Base-by-base conservation (phyloP, 352 stramenopile species). In the Bremia lactucae region DNA sequence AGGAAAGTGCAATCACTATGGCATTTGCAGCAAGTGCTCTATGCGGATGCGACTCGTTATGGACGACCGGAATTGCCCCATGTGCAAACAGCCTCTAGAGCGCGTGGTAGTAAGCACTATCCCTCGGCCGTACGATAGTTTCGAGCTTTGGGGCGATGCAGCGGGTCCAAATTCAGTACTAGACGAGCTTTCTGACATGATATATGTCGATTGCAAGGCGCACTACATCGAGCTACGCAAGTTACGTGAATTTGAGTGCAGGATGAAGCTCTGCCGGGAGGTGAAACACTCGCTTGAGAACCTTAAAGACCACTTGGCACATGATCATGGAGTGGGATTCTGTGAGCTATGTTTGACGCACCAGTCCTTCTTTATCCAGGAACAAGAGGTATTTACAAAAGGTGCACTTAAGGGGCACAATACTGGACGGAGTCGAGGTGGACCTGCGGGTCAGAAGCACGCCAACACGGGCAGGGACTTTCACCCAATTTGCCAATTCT, bases 401-500 rank as follows among this genome's bases (percentile, higher is more conserved):
- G 60, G 59, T 18, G 72, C 68, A 5, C 44, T 90, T 13, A 81
- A 78, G 31, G 58, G 65, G 42, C 78, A 90, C 55, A 74, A 78
- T 39, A 62, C 80, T 18, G 74, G 74, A 14, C 51, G 55, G 24
- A 76, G 66, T 39, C 56, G 55, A 42, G 57, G 51, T 5, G 70
- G 66, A 2, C 49, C 58, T 0, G 37, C 46, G 0, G 52, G 35
- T 23, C 52, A 60, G 45, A 82, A 80, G 36, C 60, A 77, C 2
- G 66, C 65, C 1, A 70, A 69, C 15, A 71, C 60, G 0, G 68
- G 72, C 29, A 87, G 86, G 33, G 74, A 87, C 36, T 85, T 83
- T 42, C 83, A 95, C 42, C 83, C 83, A 4, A 81, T 87, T 57
- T 95, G 83, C 41, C 76, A 94, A 48, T 95, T 95, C 42, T 95